These are phyloP conservation scores for Heliocybe sulcata DNA, from an alignment of 1,284 basidiomycete genomes.

Conservation along the genomic window DNA sequence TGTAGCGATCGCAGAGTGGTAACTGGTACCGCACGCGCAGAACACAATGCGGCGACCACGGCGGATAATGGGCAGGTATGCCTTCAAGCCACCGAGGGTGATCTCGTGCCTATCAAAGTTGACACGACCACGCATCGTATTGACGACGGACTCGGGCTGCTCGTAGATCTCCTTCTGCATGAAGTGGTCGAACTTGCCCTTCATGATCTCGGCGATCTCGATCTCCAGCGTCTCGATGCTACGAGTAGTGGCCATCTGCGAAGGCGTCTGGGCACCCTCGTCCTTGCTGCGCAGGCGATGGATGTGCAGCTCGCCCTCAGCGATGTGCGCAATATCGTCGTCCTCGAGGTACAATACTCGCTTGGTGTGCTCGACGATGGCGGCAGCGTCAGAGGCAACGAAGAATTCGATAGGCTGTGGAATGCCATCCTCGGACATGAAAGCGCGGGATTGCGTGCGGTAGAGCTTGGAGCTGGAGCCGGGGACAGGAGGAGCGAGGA, in stretches of 20 bases:
- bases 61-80: constrained; percentile 94
- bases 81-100: constrained; percentile 92
- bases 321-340: constrained; percentile 97
- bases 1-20: constrained; percentile 97
- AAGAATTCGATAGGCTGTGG: constrained; percentile 99
- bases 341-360: constrained; percentile 98
- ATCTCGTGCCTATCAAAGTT: constrained; percentile 95
- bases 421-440: constrained; percentile 97
- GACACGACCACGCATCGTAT: constrained; percentile 99
- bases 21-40: constrained; percentile 96
- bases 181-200: constrained; percentile 99
- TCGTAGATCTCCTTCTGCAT: constrained; percentile 99
- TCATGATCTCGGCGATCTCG: constrained; percentile 99
- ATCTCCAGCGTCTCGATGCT: constrained; percentile 99
- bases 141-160: constrained; percentile 99
- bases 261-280: constrained; percentile 51
- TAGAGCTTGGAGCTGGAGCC: constrained; percentile 72
- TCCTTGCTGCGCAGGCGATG: constrained; percentile 92
- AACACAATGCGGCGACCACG: constrained; percentile 94
- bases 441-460: constrained; percentile 94
- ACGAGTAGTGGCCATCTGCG: constrained; percentile 73
- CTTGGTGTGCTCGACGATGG: constrained; percentile 98
- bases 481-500: constrained; percentile 72
- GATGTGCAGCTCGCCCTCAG: constrained; percentile 97
- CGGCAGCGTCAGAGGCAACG: constrained; percentile 95